Conservation (phyloP, 2,329 filamentous ascomycete species). For the Emergomyces orientalis region DNA sequence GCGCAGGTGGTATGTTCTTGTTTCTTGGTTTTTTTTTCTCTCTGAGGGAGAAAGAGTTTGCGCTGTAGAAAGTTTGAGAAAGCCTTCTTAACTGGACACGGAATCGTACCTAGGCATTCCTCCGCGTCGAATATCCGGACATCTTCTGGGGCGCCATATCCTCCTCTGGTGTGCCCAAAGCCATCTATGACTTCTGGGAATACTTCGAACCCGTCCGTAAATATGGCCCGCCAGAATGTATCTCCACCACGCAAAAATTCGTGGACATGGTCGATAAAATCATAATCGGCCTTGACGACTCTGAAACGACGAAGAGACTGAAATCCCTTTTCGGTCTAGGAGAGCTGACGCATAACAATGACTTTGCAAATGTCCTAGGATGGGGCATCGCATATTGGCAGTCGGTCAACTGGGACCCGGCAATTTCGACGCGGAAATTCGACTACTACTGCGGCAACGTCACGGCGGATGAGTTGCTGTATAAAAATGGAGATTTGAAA, state of each 20-base stretch:
- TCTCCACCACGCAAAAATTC: conserved; percentile 53
- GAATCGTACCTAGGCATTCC: conserved; percentile 46
- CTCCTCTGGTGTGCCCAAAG: conserved; percentile 68
- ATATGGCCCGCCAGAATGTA: conserved; percentile 53
- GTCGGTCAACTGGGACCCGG: conserved; percentile 52
- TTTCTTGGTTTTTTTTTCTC: neutral
- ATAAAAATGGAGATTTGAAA: conserved; percentile 30
- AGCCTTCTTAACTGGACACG: neutral
- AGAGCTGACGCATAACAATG: conserved; percentile 37
- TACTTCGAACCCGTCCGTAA: conserved; percentile 52
- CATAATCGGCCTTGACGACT: conserved; percentile 41
- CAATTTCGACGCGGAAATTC: conserved; percentile 41
- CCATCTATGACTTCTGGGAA: conserved; percentile 66
- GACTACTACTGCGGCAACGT: conserved; percentile 49
- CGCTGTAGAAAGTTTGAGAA: neutral
- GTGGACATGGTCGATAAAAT: conserved; percentile 52
- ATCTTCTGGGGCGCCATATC: conserved; percentile 71
- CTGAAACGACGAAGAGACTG: conserved; percentile 36
- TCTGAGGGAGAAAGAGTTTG: neutral
- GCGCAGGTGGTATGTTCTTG: conserved; percentile 47
- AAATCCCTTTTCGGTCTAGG: conserved; percentile 47
- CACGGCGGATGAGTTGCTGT: conserved; percentile 38
- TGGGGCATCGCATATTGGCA: conserved; percentile 45
- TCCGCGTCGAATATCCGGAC: conserved; percentile 67
- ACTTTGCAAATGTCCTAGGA: conserved; percentile 44